Base-by-base conservation (phyloP, 306 rosid species). In the Elaeagnus macrophylla region DNA sequence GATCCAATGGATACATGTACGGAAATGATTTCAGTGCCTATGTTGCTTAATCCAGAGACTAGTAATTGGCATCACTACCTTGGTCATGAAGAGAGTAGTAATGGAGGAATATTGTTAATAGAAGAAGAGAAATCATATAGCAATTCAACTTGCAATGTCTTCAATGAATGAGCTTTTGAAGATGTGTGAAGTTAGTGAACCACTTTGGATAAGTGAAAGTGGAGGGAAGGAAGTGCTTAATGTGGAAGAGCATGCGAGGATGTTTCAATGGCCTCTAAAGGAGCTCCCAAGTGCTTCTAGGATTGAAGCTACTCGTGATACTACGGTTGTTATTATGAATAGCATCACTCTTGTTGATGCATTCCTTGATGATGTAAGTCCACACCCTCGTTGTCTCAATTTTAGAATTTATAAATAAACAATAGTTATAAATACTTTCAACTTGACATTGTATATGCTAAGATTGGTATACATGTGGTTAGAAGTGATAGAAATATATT, bases 281-380 rank as follows among this genome's bases (percentile, higher is more conserved):
- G 79, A 74, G 59, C 69, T 71, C 18, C 57, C 62, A 2, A 69
- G 49, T 61, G 94, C 80, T 38, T 63, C 79, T 0, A 84, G 85
- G 59, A 86, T 79, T 0, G 93, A 91, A 75, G 95, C 95, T 57
- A 76, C 56, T 11, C 93, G 97, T 25, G 75, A 86, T 41, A 66
- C 72, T 51, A 77, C 85, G 58, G 81, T 91, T n/a, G 93, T 91
- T 57, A 84, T 91, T 42, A 91, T 91, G 93, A 91, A 91, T 64
- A 82, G 96, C 69, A 88, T 91, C 51, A 91, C 88, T 71, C 89
- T 91, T 38, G 95, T 91, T 36, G 96, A 86, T 60, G 91, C 87
- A 48, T 91, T 91, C 50, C 88, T 91, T 66, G 95, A 91, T 66
- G 83, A 83, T 25, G 89, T 89, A 71, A 80, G 95, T 73, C 5